Base-by-base conservation (phyloP, 2,329 filamentous ascomycete genomes). In the Aspergillus calidoustus region DNA sequence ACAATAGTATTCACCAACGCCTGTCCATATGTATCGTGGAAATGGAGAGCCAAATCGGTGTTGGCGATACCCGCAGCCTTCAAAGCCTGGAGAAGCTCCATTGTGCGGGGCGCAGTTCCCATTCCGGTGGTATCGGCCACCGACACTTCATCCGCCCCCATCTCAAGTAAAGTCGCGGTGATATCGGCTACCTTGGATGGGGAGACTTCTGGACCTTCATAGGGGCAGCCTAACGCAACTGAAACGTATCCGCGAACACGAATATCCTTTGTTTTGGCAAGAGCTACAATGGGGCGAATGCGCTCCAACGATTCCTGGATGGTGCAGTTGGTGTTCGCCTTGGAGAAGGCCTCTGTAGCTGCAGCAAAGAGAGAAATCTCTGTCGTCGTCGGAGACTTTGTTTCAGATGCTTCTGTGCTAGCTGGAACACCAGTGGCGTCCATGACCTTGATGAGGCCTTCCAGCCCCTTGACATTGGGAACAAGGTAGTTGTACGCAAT, bases 121-220 rank as follows among this genome's bases (percentile, higher is more conserved):
- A 89, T 89, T 49, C 87, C 87, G 0, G 87, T 89, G 1, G 87
- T 89, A 66, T 89, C 87, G 1, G 86, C 87, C 1, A 89, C 85
- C 1, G 84, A 86, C 43, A 89, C 87, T 70, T 89, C 86, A 65
- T 88, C 84, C 6, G 86, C 87, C 19, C 87, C 87, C 84, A 89
- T 87, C 64, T 89, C 86, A 17, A 89, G 78, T 44, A 89, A 76
- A 7, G 79, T 82, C 0, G 85, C 82, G 0, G 87, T 86, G 25
- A 89, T 80, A 30, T 87, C 84, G 2, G 87, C 87, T 2, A 89
- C 87, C 59, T 82, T 83, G 66, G 84, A 79, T 0, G 87, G 86
- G 43, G 84, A 78, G 1, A 87, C 84, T 58, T 88, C 81, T 0
- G 86, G 86, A 0, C 87, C 87, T 77, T 89, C 87, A 65, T 88